Evolutionary conservation across 1,284 basidiomycete species (phyloP).

Genomic region (Fomitiporia mediterranea): DNA sequence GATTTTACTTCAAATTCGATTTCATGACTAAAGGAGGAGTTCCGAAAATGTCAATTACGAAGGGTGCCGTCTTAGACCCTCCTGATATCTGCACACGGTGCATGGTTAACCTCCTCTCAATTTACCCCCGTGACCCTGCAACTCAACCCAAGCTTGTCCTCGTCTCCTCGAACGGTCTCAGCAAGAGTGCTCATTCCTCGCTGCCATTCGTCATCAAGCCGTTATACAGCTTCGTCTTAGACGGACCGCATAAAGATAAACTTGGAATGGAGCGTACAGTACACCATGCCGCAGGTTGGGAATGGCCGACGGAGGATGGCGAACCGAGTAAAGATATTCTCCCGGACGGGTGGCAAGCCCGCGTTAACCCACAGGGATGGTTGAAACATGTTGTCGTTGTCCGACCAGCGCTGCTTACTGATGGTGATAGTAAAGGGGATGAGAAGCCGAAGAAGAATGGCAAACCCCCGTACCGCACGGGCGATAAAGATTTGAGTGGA

Average conservation of each 20-base stretch:
- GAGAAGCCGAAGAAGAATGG: conserved; percentile 30
- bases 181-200: conserved; percentile 36
- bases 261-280: conserved; percentile 46
- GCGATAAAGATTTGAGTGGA: conserved; percentile 33
- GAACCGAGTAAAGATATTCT: conserved; percentile 27
- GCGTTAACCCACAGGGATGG: conserved; percentile 31
- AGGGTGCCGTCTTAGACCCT: conserved; percentile 43
- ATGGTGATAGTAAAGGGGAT: conserved; percentile 51
- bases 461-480: conserved; percentile 13
- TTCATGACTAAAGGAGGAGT: conserved; percentile 33
- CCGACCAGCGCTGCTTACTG: conserved; percentile 51
- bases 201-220: conserved; percentile 47
- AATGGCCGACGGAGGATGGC: conserved; percentile 29
- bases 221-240: conserved; percentile 41
- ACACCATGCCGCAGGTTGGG: conserved; percentile 42
- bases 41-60: conserved; percentile 36
- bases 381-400: conserved; percentile 46
- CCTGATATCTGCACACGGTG: conserved; percentile 47
- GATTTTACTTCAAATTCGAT: neutral
- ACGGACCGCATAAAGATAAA: conserved; percentile 51
- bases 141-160: conserved; percentile 45
- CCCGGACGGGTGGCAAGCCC: conserved; percentile 21
- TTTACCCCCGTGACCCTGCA: conserved; percentile 34
- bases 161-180: conserved; percentile 50
- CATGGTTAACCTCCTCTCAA: conserved; percentile 44